phyloP scores from a whole-genome alignment of 495 filamentous ascomycete species.

The Tricharina praecox region DNA sequence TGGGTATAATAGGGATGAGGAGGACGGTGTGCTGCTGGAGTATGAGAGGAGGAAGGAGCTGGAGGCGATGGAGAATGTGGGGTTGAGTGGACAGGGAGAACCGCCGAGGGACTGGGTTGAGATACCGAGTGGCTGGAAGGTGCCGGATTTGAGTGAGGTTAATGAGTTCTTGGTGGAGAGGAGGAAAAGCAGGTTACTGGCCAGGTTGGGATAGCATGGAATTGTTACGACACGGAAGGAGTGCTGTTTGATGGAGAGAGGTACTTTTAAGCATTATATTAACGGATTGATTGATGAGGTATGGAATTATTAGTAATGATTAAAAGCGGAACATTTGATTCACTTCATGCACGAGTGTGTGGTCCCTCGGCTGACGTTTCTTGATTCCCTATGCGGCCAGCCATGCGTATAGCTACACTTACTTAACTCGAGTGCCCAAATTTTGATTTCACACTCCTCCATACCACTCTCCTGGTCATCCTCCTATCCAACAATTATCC shows the following conservation, averaged over 20 bases:
- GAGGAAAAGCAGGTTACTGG: slow-evolving; percentile 61
- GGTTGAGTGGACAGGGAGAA: slow-evolving; percentile 32
- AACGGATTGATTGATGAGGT: not conserved
- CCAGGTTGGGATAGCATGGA: slow-evolving; percentile 48
- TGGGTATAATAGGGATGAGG: slow-evolving; percentile 85
- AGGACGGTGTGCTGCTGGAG: slow-evolving; percentile 65
- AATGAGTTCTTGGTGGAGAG: slow-evolving; percentile 82
- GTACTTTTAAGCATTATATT: not conserved
- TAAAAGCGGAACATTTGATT: not conserved
- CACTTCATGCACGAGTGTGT: not conserved
- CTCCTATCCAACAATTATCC: too few species aligned
- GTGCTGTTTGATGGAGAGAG: not conserved
- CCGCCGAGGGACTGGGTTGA: slow-evolving; percentile 56
- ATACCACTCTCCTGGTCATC: too few species aligned
- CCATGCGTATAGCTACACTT: too few species aligned
- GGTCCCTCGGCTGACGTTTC: not conserved
- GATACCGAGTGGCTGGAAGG: slow-evolving; percentile 68
- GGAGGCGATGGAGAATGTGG: slow-evolving; percentile 49
- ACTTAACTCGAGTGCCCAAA: too few species aligned
- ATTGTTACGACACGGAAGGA: not conserved
- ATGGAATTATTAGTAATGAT: not conserved
- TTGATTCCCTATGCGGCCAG: too few species aligned
- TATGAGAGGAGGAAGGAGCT: slow-evolving; percentile 76
- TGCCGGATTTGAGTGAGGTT: slow-evolving; percentile 78
- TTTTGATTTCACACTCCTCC: too few species aligned